Conservation (phyloP, 805 yeast species). For the Kazachstania africana region DNA sequence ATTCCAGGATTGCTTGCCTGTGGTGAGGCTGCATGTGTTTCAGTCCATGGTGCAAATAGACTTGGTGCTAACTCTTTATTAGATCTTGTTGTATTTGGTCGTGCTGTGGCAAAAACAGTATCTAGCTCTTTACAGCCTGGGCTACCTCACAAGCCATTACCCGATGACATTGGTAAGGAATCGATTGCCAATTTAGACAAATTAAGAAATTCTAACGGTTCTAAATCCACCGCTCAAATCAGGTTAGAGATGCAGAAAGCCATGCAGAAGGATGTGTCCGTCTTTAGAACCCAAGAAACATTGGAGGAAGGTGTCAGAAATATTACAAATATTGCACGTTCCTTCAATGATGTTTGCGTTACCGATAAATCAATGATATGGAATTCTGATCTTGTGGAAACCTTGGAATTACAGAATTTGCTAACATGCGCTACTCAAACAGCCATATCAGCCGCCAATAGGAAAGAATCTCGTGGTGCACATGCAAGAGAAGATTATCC, state of each 20-base stretch:
- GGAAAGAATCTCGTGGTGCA: conserved; percentile 98
- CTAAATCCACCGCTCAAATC: conserved; percentile 73
- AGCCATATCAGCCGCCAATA: conserved; percentile 84
- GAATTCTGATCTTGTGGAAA: conserved; percentile 95
- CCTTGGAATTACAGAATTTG: conserved; percentile 90
- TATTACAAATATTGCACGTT: conserved; percentile 62
- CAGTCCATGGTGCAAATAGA: conserved; percentile 99
- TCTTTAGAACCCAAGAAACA: conserved; percentile 87
- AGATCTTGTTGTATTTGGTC: conserved; percentile 94
- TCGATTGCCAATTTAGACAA: conserved; percentile 84
- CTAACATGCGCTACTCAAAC: conserved; percentile 96
- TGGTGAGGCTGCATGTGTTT: conserved; percentile 99
- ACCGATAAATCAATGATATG: conserved; percentile 97
- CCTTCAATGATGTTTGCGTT: conserved; percentile 67
- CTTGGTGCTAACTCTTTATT: conserved; percentile 95
- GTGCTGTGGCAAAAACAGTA: conserved; percentile 93
- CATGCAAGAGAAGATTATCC: conserved; percentile 98
- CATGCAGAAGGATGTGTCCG: conserved; percentile 96
- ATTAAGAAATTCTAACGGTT: conserved; percentile 76
- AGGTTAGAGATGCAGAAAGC: conserved; percentile 88
- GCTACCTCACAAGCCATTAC: conserved; percentile 68
- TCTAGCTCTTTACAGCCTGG: conserved; percentile 80
- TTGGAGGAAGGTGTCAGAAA: conserved; percentile 83
- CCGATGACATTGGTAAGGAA: conserved; percentile 80
- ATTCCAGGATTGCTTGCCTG: conserved; percentile 93